phyloP scores from a whole-genome alignment of 2,329 filamentous ascomycete species.

The Fusarium hostae region DNA sequence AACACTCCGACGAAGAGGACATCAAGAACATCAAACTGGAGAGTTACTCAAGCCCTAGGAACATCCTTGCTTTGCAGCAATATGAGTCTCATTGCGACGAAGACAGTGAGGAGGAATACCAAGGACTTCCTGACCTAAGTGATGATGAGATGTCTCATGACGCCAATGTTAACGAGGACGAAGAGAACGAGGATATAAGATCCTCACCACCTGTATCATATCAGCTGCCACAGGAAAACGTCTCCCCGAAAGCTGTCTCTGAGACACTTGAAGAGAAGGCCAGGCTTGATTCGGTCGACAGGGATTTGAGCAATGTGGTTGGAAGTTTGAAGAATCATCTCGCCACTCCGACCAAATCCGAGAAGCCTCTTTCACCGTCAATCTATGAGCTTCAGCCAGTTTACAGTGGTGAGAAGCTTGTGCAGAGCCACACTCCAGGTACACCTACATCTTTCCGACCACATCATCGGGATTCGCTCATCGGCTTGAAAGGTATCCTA shows the following conservation, averaged over 20 bases:
- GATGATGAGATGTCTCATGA: background rate
- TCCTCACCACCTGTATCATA: conserved; percentile 22
- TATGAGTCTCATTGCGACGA: background rate
- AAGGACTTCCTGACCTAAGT: background rate
- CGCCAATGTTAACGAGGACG: background rate
- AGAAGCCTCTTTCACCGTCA: background rate
- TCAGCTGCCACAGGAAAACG: background rate
- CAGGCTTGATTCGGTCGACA: background rate
- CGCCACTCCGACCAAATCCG: background rate
- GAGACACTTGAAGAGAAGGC: background rate
- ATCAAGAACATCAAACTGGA: background rate
- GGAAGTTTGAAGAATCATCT: background rate
- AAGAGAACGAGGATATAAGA: background rate
- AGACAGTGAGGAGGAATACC: background rate
- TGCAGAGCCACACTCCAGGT: background rate
- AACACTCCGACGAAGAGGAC: background rate
- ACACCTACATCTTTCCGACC: conserved; percentile 27
- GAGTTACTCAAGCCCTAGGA: background rate
- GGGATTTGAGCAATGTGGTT: background rate
- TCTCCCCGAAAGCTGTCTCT: background rate
- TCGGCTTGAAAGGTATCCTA: conserved; percentile 40
- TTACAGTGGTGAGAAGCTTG: conserved; percentile 30
- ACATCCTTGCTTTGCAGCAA: background rate
- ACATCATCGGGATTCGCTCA: conserved; percentile 28
- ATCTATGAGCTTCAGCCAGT: conserved; percentile 31